Conservation (phyloP, 139 green algal genomes). For the Chlorella sp. region DNA sequence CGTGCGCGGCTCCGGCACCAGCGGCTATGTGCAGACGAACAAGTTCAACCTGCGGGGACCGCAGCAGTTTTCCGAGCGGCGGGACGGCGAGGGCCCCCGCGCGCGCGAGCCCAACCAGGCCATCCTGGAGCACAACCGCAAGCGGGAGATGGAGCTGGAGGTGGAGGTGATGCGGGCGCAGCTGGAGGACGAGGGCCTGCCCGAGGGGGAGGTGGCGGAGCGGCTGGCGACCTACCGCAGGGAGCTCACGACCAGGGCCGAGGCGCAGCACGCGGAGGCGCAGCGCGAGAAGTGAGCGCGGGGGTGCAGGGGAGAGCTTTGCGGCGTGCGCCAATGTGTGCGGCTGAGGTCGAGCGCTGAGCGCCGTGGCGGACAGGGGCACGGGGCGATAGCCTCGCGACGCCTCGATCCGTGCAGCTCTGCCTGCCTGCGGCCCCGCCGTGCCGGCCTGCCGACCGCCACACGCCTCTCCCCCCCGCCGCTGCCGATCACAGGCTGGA, state of each 20-base stretch:
- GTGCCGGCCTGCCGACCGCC: not conserved
- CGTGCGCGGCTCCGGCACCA: constrained; percentile 90
- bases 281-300: not conserved
- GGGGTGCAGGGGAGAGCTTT: not conserved
- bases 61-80: constrained; percentile 8
- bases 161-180: constrained; percentile 76
- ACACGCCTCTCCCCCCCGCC: no score
- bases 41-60: constrained; percentile 86
- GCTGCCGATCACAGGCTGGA: constrained; percentile 1
- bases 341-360: no score
- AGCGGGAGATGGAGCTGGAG: constrained; percentile 93
- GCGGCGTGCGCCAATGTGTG: no score
- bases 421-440: not conserved
- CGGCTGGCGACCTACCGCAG: constrained; percentile 23
- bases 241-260: constrained; percentile 35
- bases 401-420: no score
- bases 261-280: constrained; percentile 17
- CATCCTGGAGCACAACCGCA: constrained; percentile 94
- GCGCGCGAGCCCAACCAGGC: constrained; percentile 48
- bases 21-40: constrained; percentile 94
- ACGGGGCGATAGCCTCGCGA: no score
- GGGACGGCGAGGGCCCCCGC: constrained; percentile 13
- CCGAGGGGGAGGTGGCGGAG: constrained; percentile 65
- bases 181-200: constrained; percentile 83
- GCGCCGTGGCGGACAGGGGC: no score